Conservation (phyloP, 495 filamentous ascomycete species). For the Amniculicola lignicola region DNA sequence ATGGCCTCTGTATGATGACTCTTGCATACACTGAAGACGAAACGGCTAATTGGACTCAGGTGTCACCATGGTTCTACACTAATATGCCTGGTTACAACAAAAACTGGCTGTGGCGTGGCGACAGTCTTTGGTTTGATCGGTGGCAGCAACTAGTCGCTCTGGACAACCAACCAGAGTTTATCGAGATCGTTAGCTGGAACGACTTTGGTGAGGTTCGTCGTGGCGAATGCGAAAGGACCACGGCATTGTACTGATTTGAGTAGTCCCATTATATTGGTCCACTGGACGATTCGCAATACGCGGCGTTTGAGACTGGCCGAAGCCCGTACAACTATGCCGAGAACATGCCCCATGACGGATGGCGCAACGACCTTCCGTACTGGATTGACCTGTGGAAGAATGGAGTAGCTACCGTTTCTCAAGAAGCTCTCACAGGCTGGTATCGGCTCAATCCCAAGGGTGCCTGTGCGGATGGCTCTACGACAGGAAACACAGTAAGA, state of each 20-base stretch:
- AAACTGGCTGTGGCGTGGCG: slow-evolving; percentile 71
- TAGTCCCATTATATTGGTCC: slow-evolving; percentile 73
- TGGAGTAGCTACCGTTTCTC: no score
- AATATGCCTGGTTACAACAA: slow-evolving; percentile 67
- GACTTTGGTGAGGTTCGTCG: no score
- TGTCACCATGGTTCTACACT: slow-evolving; percentile 4
- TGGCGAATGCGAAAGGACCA: slow-evolving; percentile 57
- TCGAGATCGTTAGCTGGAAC: no score
- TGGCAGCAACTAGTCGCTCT: slow-evolving; percentile 72
- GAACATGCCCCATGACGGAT: neutral
- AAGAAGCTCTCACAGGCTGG: no score
- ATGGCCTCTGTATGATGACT: slow-evolving; percentile 82
- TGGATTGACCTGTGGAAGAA: no score
- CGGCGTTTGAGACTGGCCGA: neutral
- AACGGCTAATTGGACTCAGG: no score
- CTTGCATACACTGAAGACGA: slow-evolving; percentile 38
- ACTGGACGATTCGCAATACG: slow-evolving; percentile 33
- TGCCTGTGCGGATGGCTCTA: no score
- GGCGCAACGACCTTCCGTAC: neutral
- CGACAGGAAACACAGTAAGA: no score
- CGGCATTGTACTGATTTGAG: slow-evolving; percentile 72
- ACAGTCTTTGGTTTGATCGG: slow-evolving; percentile 69
- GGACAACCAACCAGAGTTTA: no score
- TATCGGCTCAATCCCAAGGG: no score
- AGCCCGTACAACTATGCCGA: slow-evolving; percentile 4